These are phyloP conservation scores for Mortierella sp. DNA, from an alignment of 371 early-diverging fungal species.

Conservation along the genomic window DNA sequence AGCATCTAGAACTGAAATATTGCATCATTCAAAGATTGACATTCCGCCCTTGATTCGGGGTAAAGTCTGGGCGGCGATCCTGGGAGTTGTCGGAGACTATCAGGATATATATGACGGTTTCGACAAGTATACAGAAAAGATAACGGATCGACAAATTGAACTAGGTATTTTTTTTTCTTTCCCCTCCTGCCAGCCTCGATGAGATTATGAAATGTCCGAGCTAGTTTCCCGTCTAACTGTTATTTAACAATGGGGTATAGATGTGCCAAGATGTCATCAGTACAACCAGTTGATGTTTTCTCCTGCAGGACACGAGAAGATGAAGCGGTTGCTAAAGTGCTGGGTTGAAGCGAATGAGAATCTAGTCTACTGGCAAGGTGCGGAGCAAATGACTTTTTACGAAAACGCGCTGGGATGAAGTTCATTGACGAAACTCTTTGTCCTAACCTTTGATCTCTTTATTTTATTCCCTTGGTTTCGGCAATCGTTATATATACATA, in stretches of 20 bases:
- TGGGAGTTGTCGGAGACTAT: slow-evolving; percentile 75
- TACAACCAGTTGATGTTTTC: slow-evolving; percentile 84
- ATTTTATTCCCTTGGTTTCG: not conserved
- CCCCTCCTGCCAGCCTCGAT: not conserved
- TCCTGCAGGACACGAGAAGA: slow-evolving; percentile 77
- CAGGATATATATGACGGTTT: slow-evolving; percentile 67
- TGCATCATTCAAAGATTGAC: slow-evolving; percentile 79
- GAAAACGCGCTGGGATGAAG: not conserved
- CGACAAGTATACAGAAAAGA: slow-evolving; percentile 70
- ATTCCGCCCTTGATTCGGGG: slow-evolving; percentile 83
- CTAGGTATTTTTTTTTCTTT: slow-evolving; percentile 13
- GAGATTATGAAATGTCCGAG: not conserved
- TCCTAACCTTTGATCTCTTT: not conserved
- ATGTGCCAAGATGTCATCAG: slow-evolving; percentile 90
- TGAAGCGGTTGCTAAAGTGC: slow-evolving; percentile 76
- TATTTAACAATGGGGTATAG: slow-evolving; percentile 45
- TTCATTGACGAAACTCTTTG: not conserved
- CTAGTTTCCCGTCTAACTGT: not conserved
- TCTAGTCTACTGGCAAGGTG: slow-evolving; percentile 92
- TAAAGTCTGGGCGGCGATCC: slow-evolving; percentile 83
- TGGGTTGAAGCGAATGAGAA: slow-evolving; percentile 75
- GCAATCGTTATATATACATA: slow-evolving; percentile 15
- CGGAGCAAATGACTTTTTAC: not conserved
- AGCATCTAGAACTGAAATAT: slow-evolving; percentile 72
- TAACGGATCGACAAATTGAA: slow-evolving; percentile 71